phyloP scores from a whole-genome alignment of 495 filamentous ascomycete genomes.

The Penicillium dipodomyicola region DNA sequence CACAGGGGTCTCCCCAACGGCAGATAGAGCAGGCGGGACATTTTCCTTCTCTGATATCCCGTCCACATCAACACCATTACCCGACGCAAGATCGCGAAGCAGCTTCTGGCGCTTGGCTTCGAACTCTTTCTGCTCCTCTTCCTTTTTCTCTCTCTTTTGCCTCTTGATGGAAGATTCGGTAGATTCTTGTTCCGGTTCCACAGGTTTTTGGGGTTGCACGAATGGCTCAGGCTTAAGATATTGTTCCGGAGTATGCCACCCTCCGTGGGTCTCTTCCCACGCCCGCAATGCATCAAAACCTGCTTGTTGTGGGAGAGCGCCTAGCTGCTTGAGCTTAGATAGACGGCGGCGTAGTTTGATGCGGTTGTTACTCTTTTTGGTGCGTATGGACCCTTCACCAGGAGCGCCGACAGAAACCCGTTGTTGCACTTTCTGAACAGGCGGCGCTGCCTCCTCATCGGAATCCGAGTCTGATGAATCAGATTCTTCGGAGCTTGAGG shows the following conservation, averaged over 20 bases:
- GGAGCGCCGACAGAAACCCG: conserved; percentile 27
- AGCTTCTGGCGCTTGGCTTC: conserved; percentile 52
- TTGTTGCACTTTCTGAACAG: background rate
- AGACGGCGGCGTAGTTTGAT: conserved; percentile 48
- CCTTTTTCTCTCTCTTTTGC: conserved; percentile 21
- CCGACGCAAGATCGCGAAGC: conserved; percentile 49
- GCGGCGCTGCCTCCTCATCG: conserved; percentile 1
- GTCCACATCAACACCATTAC: conserved; percentile 49
- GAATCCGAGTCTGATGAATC: conserved; percentile 18
- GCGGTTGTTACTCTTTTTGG: conserved; percentile 55
- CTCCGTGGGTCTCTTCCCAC: conserved; percentile 34
- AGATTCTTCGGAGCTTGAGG: conserved; percentile 3
- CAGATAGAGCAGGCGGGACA: conserved; percentile 22
- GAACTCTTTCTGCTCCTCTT: conserved; percentile 39
- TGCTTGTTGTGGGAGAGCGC: conserved; percentile 47
- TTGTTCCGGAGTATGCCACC: conserved; percentile 26
- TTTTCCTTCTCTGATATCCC: conserved; percentile 38
- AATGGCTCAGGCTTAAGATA: background rate
- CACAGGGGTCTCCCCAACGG: conserved; percentile 6
- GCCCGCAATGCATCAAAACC: conserved; percentile 46
- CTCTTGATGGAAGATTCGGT: conserved; percentile 11
- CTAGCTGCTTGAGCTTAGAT: conserved; percentile 48
- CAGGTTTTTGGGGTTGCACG: background rate
- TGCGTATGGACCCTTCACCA: conserved; percentile 47
- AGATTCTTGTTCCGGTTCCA: conserved; percentile 6